phyloP scores from a whole-genome alignment of 1,284 basidiomycete genomes.

The Heliocybe sulcata region DNA sequence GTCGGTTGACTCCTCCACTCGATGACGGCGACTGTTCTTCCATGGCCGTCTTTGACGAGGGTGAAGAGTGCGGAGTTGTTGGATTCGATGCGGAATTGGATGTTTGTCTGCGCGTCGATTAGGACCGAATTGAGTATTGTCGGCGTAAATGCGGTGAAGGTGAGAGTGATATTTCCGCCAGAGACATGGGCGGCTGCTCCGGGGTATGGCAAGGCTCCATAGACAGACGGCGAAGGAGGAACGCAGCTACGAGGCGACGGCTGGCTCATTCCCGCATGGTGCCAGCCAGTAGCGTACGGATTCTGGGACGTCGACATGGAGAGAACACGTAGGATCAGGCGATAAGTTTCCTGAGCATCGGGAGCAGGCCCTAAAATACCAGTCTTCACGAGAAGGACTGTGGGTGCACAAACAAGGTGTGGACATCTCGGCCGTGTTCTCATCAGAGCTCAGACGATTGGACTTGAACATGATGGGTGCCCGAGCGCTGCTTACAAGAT shows the following conservation, averaged over 20 bases:
- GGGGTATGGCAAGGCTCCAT: slow-evolving; percentile 47
- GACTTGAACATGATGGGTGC: neutral
- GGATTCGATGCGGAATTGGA: slow-evolving; percentile 28
- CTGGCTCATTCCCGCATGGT: neutral
- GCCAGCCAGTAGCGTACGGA: neutral
- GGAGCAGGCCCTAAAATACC: neutral
- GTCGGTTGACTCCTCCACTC: slow-evolving; percentile 50
- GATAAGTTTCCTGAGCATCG: neutral
- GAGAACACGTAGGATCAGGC: neutral
- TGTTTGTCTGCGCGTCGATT: slow-evolving; percentile 36
- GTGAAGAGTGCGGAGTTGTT: slow-evolving; percentile 4
- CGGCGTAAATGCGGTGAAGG: slow-evolving; percentile 42
- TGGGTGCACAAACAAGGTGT: neutral
- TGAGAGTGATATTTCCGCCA: slow-evolving; percentile 26
- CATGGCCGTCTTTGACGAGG: slow-evolving; percentile 34
- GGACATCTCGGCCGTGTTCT: neutral
- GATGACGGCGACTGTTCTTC: slow-evolving; percentile 43
- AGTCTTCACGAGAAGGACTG: neutral
- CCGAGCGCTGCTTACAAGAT: neutral
- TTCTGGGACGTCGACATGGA: neutral
- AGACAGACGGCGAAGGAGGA: slow-evolving; percentile 36
- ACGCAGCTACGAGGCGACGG: neutral
- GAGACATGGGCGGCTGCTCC: slow-evolving; percentile 24
- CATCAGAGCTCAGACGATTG: neutral
- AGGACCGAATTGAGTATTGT: slow-evolving; percentile 47